A percentile compares a stretch with the other conserved stretches of the same genome.
These are phyloP conservation scores for Novymonas esmeraldas DNA, from an alignment of 208 protist species.

Conservation along the genomic window DNA sequence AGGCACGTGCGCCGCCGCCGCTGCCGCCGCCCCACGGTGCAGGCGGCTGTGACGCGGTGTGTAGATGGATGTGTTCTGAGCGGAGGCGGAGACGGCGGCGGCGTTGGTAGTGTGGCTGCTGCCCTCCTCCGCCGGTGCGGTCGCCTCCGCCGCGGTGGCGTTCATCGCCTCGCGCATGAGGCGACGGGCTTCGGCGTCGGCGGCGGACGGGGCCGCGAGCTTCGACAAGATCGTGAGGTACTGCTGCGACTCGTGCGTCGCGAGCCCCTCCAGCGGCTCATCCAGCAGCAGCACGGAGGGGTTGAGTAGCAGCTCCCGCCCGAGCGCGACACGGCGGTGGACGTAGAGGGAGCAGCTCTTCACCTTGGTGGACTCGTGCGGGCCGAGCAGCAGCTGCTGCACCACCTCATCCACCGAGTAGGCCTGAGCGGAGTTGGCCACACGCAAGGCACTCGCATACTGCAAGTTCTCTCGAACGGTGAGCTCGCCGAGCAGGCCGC, in stretches of 20 bases:
- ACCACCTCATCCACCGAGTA: slow-evolving; percentile 53
- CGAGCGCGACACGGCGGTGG: slow-evolving; percentile 53
- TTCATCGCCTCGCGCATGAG: slow-evolving; percentile 26
- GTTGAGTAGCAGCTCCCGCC: slow-evolving; percentile 62
- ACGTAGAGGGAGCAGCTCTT: slow-evolving; percentile 51
- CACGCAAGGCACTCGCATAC: slow-evolving; percentile 55
- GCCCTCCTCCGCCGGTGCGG: too few relatives aligned
- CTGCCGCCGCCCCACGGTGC: neutral
- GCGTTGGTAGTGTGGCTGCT: too few relatives aligned
- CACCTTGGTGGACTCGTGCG: slow-evolving; percentile 29
- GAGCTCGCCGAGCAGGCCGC: slow-evolving; percentile 36
- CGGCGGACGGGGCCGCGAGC: slow-evolving; percentile 39
- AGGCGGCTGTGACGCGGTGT: slow-evolving; percentile 28
- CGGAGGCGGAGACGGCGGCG: neutral
- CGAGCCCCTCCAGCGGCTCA: slow-evolving; percentile 49
- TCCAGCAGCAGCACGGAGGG: slow-evolving; percentile 57
- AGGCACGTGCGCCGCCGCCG: too few relatives aligned
- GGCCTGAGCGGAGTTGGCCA: slow-evolving; percentile 31
- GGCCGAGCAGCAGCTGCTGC: slow-evolving; percentile 40
- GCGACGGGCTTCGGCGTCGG: slow-evolving; percentile 28
- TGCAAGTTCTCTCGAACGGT: slow-evolving; percentile 62
- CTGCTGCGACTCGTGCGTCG: slow-evolving; percentile 68
- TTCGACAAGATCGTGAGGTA: slow-evolving; percentile 48
- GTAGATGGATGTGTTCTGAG: slow-evolving; percentile 12
- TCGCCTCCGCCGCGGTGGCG: slow-evolving; percentile 11